Evolutionary conservation across 371 early-diverging fungal genomes (phyloP).

Genomic region (Mucor mucedo): DNA sequence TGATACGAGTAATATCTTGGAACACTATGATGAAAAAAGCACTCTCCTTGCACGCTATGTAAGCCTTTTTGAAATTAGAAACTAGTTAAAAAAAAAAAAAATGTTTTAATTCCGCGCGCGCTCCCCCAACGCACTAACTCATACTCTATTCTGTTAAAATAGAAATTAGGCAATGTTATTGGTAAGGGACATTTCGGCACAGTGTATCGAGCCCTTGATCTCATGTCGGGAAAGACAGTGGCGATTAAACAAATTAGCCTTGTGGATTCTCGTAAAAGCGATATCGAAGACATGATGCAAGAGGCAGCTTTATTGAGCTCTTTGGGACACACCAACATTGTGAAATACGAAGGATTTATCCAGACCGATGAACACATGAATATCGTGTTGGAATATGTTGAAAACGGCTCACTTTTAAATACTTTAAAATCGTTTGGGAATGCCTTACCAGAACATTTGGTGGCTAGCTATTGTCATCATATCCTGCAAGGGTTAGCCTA

Average conservation of each 20-base stretch:
- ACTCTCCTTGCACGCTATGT: conserved; percentile 57
- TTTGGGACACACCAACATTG: conserved; percentile 83
- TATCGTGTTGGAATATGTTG: conserved; percentile 92
- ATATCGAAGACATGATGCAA: conserved; percentile 41
- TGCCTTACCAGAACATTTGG: conserved; percentile 87
- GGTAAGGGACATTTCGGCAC: conserved; percentile 93
- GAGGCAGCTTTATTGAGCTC: conserved; percentile 76
- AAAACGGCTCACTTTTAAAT: conserved; percentile 91
- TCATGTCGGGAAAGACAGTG: conserved; percentile 85
- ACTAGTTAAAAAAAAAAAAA: not conserved
- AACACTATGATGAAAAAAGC: conserved; percentile 54
- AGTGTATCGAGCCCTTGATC: conserved; percentile 85
- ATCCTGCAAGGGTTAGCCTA: conserved; percentile 90
- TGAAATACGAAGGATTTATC: conserved; percentile 86
- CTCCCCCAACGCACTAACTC: too few relatives aligned
- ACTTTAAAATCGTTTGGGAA: conserved; percentile 92
- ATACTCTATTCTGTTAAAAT: not conserved
- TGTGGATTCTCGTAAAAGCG: conserved; percentile 55
- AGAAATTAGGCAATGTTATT: conserved; percentile 89
- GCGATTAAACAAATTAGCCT: conserved; percentile 87
- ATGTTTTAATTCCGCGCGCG: too few relatives aligned
- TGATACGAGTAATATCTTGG: conserved; percentile 1
- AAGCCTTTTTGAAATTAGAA: conserved; percentile 11
- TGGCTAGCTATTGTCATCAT: conserved; percentile 87
- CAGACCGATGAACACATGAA: conserved; percentile 76